phyloP scores from a whole-genome alignment of 2,329 filamentous ascomycete species.

The Leptographium wingfieldii region DNA sequence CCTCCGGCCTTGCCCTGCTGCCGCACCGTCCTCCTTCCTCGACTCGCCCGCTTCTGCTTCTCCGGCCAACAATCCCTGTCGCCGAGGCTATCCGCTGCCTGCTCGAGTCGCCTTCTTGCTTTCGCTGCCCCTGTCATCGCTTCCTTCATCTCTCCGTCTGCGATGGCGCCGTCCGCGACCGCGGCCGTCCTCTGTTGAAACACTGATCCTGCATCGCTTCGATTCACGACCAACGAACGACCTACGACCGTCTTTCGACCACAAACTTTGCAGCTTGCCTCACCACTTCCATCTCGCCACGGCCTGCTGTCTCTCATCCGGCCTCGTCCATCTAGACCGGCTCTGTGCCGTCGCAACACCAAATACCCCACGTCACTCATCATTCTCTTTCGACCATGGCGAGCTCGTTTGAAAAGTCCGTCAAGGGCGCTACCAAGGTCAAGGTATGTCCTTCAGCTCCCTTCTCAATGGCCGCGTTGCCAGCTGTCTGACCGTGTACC shows the following conservation, averaged over 20 bases:
- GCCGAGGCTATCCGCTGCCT: neutral
- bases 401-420: constrained; percentile 94
- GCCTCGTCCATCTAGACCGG: neutral
- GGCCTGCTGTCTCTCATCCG: neutral
- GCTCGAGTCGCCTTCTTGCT: neutral
- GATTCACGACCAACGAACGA: neutral
- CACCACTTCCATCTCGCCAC: neutral
- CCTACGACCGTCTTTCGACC: too few relatives aligned
- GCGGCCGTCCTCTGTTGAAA: constrained; percentile 2
- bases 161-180: constrained; percentile 6
- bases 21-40: neutral
- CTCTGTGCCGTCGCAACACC: too few relatives aligned
- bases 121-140: neutral
- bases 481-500: constrained; percentile 3
- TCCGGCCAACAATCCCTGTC: neutral
- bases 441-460: constrained; percentile 47
- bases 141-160: neutral
- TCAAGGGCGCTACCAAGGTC: constrained; percentile 96
- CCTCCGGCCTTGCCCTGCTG: neutral
- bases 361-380: too few relatives aligned
- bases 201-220: neutral
- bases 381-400: constrained; percentile 40
- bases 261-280: neutral
- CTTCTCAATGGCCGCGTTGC: neutral
- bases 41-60: neutral